Evolutionary conservation across 768 basidiomycete species (phyloP).

Genomic region (Suillus alpinus): DNA sequence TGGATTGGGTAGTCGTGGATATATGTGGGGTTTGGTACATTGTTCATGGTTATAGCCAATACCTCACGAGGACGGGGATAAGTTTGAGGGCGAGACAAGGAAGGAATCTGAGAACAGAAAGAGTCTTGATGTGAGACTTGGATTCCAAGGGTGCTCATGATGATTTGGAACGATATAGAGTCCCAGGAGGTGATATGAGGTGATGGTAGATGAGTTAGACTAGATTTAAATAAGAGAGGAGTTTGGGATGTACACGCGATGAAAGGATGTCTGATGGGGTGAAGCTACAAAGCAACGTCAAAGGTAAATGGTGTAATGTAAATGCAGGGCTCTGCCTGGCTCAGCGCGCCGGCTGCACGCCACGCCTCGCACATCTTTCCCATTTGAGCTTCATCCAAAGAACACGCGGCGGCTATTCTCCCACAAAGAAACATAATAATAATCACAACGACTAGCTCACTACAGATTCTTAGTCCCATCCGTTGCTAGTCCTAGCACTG

Average conservation of each 20-base stretch:
- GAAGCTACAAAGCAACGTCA: neutral
- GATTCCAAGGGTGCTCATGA: neutral
- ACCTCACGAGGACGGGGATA: neutral
- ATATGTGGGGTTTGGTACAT: neutral
- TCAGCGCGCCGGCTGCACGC: slow-evolving; percentile 4
- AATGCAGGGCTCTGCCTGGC: neutral
- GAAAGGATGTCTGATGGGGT: neutral
- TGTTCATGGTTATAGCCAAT: slow-evolving; percentile 3
- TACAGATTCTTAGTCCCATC: too few relatives aligned
- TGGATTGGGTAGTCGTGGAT: neutral
- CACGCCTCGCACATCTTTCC: slow-evolving; percentile 5
- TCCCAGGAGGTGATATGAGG: neutral
- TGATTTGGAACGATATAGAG: neutral
- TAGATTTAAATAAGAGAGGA: neutral
- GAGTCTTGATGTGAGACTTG: neutral
- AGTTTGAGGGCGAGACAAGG: neutral
- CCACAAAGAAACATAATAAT: neutral
- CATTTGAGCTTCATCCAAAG: neutral
- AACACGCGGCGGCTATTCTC: slow-evolving; percentile 6
- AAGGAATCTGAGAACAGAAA: neutral
- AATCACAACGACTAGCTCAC: neutral
- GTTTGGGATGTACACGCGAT: neutral
- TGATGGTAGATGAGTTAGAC: neutral
- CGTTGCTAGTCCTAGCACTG: neutral
- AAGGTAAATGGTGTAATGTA: neutral